Base-by-base conservation (phyloP, 768 basidiomycete species). In the Porpolomopsis calyptriformis region DNA sequence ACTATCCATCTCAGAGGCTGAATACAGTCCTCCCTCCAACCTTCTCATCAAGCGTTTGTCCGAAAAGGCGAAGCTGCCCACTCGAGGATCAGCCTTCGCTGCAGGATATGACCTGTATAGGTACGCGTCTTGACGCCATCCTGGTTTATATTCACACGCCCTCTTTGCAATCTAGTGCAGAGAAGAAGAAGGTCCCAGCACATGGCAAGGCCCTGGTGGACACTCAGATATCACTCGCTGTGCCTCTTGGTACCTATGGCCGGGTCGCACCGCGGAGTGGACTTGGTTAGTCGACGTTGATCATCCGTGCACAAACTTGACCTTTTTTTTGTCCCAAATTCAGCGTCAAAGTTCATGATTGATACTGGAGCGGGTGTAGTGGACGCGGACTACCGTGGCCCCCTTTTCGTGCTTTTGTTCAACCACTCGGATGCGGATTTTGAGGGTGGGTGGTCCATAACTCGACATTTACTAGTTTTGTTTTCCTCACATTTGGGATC, bases 341-440 rank as follows among this genome's bases (percentile, higher is more conserved):
- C 37, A 96, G 96, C 96, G 16, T 86, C 87, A 12, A 99, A 99
- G 60, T 92, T 89, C 62, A 91, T 90, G 80, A 97, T 98, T 48
- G 88, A 93, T 59, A 98, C 94, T 0, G 96, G 96, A 1, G 96
- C 96, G 9, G 96, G 94, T 18, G 96, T 99, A 5, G 77, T 99
- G 42, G 96, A 99, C 52, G 88, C 90, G 5, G 96, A 99, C 62
- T 98, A 99, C 64, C 75, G 96, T 44, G 96, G 96, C 18, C 69
- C 80, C 10, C 77, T 99, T 38, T 91, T 84, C 57, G 88, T 98
- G 27, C 71, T 99, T 23, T 71, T 99, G 36, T 97, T 90, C 77
- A 98, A 99, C 60, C 76, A 82, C 46, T 85, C 85, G 0, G 89
- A 96, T 61, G 70, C 77, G 48, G 90, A 97, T 56, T 99, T 97